Conservation (phyloP, 495 filamentous ascomycete species). For the Talaromyces thailandensis region DNA sequence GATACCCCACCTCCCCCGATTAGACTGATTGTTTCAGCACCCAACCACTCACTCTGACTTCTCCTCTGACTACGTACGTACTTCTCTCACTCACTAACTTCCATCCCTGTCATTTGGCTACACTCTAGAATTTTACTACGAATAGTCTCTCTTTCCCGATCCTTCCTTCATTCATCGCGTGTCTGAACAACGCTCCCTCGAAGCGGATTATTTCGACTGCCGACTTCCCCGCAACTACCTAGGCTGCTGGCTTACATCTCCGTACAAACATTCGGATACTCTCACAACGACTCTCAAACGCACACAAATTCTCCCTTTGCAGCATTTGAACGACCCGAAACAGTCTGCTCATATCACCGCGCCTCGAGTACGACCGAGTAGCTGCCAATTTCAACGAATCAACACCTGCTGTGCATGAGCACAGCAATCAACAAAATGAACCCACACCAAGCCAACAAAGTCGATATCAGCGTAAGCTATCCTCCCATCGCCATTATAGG, state of each 20-base stretch:
- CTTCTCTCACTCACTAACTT: neutral
- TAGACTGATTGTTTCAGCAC: neutral
- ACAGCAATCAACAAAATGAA: conserved; percentile 51
- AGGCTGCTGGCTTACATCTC: neutral
- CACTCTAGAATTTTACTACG: neutral
- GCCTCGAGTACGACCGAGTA: neutral
- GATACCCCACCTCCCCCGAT: neutral
- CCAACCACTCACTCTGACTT: neutral
- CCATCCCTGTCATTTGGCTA: neutral
- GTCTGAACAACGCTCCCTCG: neutral
- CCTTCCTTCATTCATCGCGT: neutral
- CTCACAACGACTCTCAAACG: too few species aligned
- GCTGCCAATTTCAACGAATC: neutral
- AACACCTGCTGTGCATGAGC: neutral
- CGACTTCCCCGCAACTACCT: neutral
- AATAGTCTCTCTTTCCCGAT: neutral
- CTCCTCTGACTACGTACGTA: neutral
- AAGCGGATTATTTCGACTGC: neutral
- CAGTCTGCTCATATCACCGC: neutral
- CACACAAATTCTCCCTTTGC: neutral
- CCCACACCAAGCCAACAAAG: conserved; percentile 92
- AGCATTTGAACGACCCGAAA: neutral
- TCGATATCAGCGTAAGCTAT: conserved; percentile 79
- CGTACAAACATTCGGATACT: neutral
- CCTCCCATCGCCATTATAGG: conserved; percentile 1